Conservation (phyloP, 257 asterid genomes). For the Lycium ferocissimum region DNA sequence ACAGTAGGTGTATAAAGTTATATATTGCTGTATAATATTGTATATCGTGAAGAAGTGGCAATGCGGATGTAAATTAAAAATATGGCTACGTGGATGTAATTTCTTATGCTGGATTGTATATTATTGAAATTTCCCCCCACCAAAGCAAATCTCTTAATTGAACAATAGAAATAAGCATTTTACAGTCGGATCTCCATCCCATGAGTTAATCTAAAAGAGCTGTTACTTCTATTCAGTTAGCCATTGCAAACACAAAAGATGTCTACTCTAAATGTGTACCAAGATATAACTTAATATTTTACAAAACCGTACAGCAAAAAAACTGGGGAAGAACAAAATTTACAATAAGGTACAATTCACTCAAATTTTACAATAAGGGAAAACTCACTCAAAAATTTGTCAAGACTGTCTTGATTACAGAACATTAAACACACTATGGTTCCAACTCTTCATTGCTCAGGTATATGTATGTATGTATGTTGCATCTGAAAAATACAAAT, state of each 20-base stretch:
- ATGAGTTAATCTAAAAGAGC: not conserved
- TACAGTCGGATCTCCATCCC: not conserved
- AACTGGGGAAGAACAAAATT: not conserved
- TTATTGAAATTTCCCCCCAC: not conserved
- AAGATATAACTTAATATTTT: conserved; percentile 4
- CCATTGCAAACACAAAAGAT: not conserved
- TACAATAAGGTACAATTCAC: not conserved
- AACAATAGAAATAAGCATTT: not conserved
- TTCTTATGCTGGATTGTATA: too few relatives aligned
- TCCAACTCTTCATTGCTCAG: not conserved
- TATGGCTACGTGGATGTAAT: too few relatives aligned
- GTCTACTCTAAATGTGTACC: conserved; percentile 19
- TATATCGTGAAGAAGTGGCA: too few relatives aligned
- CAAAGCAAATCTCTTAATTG: not conserved
- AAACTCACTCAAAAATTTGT: conserved; percentile 14
- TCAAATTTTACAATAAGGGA: not conserved
- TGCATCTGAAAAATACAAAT: not conserved
- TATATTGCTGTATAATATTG: too few relatives aligned
- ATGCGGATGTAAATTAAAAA: too few relatives aligned
- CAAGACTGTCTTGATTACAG: not conserved
- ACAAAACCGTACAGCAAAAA: not conserved
- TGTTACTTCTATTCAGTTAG: not conserved
- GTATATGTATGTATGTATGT: conserved; percentile 6
- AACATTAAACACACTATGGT: not conserved
- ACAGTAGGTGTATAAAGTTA: too few relatives aligned